A percentile compares a stretch with the other conserved stretches of the same genome.
Evolutionary conservation across 192 early-diverging fungal genomes (phyloP).

Genomic region (Pilobolus umbonatus): DNA sequence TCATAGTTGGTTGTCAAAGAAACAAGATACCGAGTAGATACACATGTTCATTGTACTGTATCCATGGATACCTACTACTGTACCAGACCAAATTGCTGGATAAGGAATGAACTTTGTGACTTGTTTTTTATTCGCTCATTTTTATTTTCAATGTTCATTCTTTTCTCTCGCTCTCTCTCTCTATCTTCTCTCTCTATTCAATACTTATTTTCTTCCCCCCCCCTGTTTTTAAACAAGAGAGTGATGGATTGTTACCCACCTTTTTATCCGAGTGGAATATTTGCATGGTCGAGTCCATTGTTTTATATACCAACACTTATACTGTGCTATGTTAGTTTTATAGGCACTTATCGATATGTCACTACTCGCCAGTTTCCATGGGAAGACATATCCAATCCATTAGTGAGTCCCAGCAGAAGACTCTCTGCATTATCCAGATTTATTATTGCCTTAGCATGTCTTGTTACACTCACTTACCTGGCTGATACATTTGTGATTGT

Average conservation of each 20-base stretch:
- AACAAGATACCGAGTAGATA: no score
- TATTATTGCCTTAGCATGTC: constrained; percentile 26
- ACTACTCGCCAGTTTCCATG: constrained; percentile 3
- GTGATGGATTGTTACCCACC: constrained; percentile 25
- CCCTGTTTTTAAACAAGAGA: no score
- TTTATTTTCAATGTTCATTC: no score
- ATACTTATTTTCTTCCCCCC: no score
- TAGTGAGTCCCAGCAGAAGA: constrained; percentile 3
- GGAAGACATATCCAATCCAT: not conserved
- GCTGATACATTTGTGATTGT: constrained; percentile 30
- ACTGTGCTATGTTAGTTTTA: constrained; percentile 7
- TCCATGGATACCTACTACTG: no score
- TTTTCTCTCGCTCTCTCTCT: no score
- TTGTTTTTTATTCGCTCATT: no score
- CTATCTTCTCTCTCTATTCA: no score
- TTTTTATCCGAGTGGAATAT: constrained; percentile 20
- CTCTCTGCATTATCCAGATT: constrained; percentile 20
- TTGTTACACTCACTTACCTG: constrained; percentile 31
- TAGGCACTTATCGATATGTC: constrained; percentile 17
- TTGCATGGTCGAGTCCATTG: constrained; percentile 18
- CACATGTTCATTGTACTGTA: no score
- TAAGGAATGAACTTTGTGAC: no score
- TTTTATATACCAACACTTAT: constrained; percentile 20
- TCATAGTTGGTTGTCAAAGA: no score
- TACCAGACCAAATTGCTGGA: no score